Evolutionary conservation across 805 yeast species (phyloP).

Genomic region (Candida pini): DNA sequence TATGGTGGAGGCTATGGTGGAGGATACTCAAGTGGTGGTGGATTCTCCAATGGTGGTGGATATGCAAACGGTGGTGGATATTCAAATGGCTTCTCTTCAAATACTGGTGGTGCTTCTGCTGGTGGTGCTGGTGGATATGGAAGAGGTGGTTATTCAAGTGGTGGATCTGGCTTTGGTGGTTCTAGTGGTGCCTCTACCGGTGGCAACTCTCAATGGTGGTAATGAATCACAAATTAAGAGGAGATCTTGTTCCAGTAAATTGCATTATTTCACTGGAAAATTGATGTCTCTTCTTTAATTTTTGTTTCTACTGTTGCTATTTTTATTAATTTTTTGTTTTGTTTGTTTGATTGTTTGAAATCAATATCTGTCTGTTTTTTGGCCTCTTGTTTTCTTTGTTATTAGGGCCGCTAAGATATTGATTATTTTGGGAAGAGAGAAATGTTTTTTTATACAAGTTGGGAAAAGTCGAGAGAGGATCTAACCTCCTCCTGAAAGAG

Average conservation of each 20-base stretch:
- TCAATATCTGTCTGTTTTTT: no score
- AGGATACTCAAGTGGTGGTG: constrained; percentile 24
- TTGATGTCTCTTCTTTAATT: neutral
- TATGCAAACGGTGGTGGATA: constrained; percentile 22
- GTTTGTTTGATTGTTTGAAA: neutral
- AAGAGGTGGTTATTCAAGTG: constrained; percentile 22
- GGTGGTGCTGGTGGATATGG: constrained; percentile 12
- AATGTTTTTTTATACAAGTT: neutral
- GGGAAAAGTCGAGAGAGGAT: no score
- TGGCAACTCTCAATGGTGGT: neutral
- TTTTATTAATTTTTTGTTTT: neutral
- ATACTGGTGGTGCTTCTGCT: constrained; percentile 25
- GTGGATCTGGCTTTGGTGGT: no score
- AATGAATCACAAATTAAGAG: neutral
- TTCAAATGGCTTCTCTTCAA: no score
- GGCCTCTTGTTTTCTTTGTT: neutral
- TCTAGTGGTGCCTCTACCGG: neutral
- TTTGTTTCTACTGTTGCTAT: neutral
- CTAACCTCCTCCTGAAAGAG: no score
- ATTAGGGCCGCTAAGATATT: neutral
- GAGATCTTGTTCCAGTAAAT: neutral
- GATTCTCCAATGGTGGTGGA: constrained; percentile 19
- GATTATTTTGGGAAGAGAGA: neutral
- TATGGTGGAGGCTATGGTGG: constrained; percentile 28
- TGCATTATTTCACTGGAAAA: neutral